A percentile compares a stretch with the other conserved stretches of the same genome.
Conservation (phyloP, 2,329 filamentous ascomycete genomes). For the Colletotrichum orbiculare region DNA sequence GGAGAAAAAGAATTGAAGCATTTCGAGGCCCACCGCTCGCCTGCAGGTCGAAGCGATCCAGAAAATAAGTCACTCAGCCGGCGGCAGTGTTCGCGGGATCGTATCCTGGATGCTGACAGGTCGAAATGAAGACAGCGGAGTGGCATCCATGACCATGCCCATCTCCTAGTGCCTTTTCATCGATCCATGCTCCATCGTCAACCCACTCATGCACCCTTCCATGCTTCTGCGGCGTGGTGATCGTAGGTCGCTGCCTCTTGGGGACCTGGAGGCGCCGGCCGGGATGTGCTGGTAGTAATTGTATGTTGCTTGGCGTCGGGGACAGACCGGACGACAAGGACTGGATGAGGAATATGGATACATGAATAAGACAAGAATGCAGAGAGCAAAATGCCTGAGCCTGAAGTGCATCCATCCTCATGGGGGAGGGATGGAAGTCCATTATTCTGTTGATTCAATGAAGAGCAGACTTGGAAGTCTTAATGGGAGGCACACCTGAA, state of each 20-base stretch:
- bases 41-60: neutral
- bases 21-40: slow-evolving; percentile 9
- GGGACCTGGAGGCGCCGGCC: neutral
- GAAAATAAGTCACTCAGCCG: slow-evolving; percentile 3
- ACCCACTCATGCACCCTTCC: slow-evolving; percentile 4
- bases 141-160: neutral
- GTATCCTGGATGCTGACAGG: slow-evolving; percentile 7
- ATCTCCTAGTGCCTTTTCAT: neutral
- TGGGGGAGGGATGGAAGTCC: too few species aligned
- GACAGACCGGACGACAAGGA: neutral
- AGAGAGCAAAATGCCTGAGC: too few species aligned
- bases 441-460: too few species aligned
- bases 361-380: too few species aligned
- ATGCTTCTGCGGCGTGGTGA: slow-evolving; percentile 17
- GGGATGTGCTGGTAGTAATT: slow-evolving; percentile 3
- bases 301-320: slow-evolving; percentile 7
- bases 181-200: slow-evolving; percentile 11
- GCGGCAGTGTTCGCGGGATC: slow-evolving; percentile 14
- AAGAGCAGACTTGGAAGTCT: too few species aligned
- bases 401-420: too few species aligned
- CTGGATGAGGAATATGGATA: too few species aligned
- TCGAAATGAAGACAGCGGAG: slow-evolving; percentile 1
- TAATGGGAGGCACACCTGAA: too few species aligned
- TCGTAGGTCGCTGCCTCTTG: slow-evolving; percentile 13
- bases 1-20: slow-evolving; percentile 11